Evolutionary conservation across 805 yeast genomes (phyloP), one percentile per base, ranked within the genome.

Genomic region (Ogataea saltuana): DNA sequence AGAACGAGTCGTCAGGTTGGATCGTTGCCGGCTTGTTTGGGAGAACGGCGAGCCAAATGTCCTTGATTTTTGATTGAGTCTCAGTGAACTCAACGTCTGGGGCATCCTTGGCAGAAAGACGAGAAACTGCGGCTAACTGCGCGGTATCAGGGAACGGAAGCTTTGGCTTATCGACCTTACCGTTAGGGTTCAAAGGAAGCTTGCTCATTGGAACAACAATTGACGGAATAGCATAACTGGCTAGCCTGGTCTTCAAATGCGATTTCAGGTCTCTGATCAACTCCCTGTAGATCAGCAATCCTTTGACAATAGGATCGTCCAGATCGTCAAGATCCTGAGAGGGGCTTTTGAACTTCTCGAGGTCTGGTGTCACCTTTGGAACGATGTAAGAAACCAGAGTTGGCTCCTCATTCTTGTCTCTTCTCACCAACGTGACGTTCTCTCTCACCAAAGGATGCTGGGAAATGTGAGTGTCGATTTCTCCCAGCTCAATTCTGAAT

Each of bases 401-500:
- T 33, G 96, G 95, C 65, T 93, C 99, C 63, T 86, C 91, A 58
- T 88, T 88, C 65, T 83, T 85, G 67, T 91, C 95, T 60, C 93
- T 85, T 60, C 91, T 80, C 13, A 93, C 98, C 45, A 93, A 71
- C 1, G 99, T 93, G 40, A 89, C 74, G 60, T 93, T 93, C 66
- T 93, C 97, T 63, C 98, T 81, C 38, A 93, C 95, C 50, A 81
- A 69, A 2, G 93, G 86, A 70, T 90, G 97, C 64, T 89, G 96
- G 11, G 97, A 89, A 49, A 93, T 78, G 62, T 93, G 96, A 12
- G 99, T 93, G 65, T 93, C 98, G 61, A 93, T 95, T 68, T 93
- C 99, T 47, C 99, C 99, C 43, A 93, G 74, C 69, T 93, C 99
- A 51, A 93, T 95, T 69, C 99, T 81, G 80, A 93, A 95, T 2